Base-by-base conservation (phyloP, 164 flowering plant species). In the Vitis amurensis region DNA sequence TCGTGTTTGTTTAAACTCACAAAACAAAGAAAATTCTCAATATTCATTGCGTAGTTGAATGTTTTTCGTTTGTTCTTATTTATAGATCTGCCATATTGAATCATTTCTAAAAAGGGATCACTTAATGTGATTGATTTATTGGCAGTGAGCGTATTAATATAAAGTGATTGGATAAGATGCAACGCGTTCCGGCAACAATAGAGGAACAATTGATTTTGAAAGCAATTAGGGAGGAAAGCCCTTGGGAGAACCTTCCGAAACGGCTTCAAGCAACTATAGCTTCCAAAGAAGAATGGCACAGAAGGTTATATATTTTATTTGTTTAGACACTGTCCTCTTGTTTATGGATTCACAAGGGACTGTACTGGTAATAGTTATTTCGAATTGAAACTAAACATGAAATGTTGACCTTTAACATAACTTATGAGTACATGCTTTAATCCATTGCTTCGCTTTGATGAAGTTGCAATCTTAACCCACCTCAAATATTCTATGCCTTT, bases 271-370 rank as follows among this genome's bases (percentile, higher is more conserved):
- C 97, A 11, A 88, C 88, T 30, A 69, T 95, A 27, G 68, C 83
- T 75, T 84, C 99, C 50, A 93, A 90, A 76, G 99, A 95, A 58
- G 99, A 95, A 78, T 95, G 99, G 99, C 95, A 91, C 73, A 77
- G 87, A 72, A 93, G 97, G 99, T 91, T 68, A 66, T 4, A 37
- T 37, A 37, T 56, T 66, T 37, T 62, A 44, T 49, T 51, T 48
- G 50, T 23, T 57, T 69, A 37, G 44, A 37, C n/a, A n/a, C 52
- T 15, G 15, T 49, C 47, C 47, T 16, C 48, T 55, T 37, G 19
- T 52, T 52, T 27, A 62, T 47, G 53, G 3, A 47, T 67, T 55
- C 27, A 52, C 11, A 29, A 6, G 14, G 37, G 47, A 11, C 48
- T 47, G 23, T 3, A 29, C 8, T 51, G 48, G 17, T 37, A 5